Evolutionary conservation across 805 yeast genomes (phyloP).

Genomic region (Ogataea wickerhamii): DNA sequence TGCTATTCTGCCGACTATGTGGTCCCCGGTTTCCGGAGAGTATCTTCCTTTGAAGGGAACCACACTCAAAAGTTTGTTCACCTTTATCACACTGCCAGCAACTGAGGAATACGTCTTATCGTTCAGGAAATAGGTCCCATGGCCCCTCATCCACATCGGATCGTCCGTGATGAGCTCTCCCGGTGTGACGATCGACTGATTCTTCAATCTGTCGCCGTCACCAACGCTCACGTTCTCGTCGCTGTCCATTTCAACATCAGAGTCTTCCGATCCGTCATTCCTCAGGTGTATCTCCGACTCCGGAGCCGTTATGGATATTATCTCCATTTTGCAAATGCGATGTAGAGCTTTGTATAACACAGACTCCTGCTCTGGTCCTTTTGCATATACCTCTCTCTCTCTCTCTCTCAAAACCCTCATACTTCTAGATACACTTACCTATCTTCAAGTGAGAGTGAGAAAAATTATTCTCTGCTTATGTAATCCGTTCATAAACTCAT

Average conservation of each 20-base stretch:
- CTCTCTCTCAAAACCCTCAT: too few relatives aligned
- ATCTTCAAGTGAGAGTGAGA: too few relatives aligned
- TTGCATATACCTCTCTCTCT: too few relatives aligned
- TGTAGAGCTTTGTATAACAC: too few relatives aligned
- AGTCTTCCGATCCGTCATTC: slow-evolving; percentile 16
- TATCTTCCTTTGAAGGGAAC: slow-evolving; percentile 83
- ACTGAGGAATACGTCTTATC: slow-evolving; percentile 83
- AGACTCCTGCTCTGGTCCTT: too few relatives aligned
- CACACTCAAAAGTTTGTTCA: slow-evolving; percentile 82
- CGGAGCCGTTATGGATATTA: slow-evolving; percentile 28
- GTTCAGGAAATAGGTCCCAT: slow-evolving; percentile 82
- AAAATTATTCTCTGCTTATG: too few relatives aligned
- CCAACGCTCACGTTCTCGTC: slow-evolving; percentile 6
- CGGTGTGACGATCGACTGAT: slow-evolving; percentile 70
- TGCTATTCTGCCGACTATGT: slow-evolving; percentile 86
- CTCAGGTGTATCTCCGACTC: slow-evolving; percentile 10
- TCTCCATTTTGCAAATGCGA: too few relatives aligned
- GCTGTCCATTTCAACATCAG: slow-evolving; percentile 23
- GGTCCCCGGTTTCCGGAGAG: slow-evolving; percentile 95
- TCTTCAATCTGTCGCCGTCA: slow-evolving; percentile 11
- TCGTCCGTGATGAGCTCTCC: slow-evolving; percentile 97
- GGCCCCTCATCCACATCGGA: slow-evolving; percentile 98
- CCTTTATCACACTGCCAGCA: slow-evolving; percentile 85
- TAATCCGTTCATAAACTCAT: too few relatives aligned
- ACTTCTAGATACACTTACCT: too few relatives aligned